These are phyloP conservation scores for Penicillium flavigenum DNA, from an alignment of 495 filamentous ascomycete genomes.

Conservation along the genomic window DNA sequence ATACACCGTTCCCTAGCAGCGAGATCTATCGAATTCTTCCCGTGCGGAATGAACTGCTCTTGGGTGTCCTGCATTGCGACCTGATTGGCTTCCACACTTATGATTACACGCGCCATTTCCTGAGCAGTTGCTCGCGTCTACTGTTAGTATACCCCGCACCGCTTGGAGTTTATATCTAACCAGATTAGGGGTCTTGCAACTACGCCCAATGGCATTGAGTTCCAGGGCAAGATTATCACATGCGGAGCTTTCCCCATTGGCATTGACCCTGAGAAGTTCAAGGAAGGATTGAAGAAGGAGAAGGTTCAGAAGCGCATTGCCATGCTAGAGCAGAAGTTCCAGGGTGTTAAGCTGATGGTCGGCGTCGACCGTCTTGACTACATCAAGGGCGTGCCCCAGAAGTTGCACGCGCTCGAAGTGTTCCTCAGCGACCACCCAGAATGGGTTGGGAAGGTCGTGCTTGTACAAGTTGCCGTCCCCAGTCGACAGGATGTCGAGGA, in stretches of 20 bases:
- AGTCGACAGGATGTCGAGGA: constrained; percentile 94
- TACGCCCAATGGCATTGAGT: constrained; percentile 87
- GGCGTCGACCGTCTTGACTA: constrained; percentile 96
- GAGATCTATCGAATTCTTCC: constrained; percentile 96
- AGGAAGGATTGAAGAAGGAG: constrained; percentile 77
- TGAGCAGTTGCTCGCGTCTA: constrained; percentile 88
- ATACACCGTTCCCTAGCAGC: constrained; percentile 95
- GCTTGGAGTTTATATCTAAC: constrained; percentile 10
- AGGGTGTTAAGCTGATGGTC: constrained; percentile 94
- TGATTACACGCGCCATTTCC: constrained; percentile 91
- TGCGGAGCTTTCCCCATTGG: constrained; percentile 96
- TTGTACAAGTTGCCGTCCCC: constrained; percentile 94
- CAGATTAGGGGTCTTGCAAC: constrained; percentile 63
- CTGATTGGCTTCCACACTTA: constrained; percentile 96
- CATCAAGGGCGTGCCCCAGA: constrained; percentile 97
- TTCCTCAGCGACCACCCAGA: constrained; percentile 96
- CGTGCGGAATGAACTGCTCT: constrained; percentile 81
- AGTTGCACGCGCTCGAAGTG: constrained; percentile 90
- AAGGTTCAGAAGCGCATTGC: constrained; percentile 87
- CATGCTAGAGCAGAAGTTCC: constrained; percentile 82
- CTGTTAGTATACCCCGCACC: constrained; percentile 55
- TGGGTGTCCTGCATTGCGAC: constrained; percentile 86
- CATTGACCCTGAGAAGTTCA: constrained; percentile 95
- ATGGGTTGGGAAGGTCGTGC: constrained; percentile 96
- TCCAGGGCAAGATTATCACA: constrained; percentile 75